These are phyloP conservation scores for Russula sp. DNA, from an alignment of 768 basidiomycete species.

Conservation along the genomic window DNA sequence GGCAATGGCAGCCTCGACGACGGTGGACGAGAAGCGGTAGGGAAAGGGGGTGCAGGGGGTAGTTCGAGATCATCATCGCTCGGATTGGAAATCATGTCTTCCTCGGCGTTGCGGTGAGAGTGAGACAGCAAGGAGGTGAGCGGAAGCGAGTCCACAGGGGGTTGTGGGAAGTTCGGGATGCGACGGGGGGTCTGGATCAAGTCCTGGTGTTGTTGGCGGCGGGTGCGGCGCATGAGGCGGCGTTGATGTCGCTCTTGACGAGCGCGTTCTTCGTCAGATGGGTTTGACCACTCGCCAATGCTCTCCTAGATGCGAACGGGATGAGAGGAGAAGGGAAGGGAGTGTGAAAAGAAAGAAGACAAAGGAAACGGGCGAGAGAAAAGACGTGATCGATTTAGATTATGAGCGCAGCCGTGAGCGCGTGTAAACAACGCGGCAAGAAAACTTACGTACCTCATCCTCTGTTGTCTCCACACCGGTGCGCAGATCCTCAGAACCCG, in stretches of 20 bases:
- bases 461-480: conserved; percentile 51
- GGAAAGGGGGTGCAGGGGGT: conserved; percentile 12
- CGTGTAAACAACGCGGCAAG: conserved; percentile 27
- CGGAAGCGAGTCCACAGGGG: conserved; percentile 52
- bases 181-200: conserved; percentile 61
- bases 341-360: conserved; percentile 12
- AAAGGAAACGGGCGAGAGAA: conserved; percentile 1
- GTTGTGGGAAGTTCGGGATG: conserved; percentile 76
- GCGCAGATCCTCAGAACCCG: conserved; percentile 72
- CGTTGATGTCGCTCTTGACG: conserved; percentile 64
- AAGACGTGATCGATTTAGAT: conserved; percentile 16
- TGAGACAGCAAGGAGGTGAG: conserved; percentile 37
- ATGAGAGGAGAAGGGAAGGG: conserved; percentile 21
- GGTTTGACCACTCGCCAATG: conserved; percentile 87
- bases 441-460: conserved; percentile 55
- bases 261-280: conserved; percentile 84
- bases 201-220: conserved; percentile 39
- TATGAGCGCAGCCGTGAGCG: conserved; percentile 5
- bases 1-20: conserved; percentile 61
- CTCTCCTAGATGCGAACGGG: conserved; percentile 47
- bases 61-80: conserved; percentile 61
- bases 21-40: conserved; percentile 34
- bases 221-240: conserved; percentile 51
- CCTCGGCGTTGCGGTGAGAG: conserved; percentile 39
- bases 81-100: conserved; percentile 82